Conservation (phyloP, 2,329 filamentous ascomycete genomes). For the Pestalotiopsis sp. region DNA sequence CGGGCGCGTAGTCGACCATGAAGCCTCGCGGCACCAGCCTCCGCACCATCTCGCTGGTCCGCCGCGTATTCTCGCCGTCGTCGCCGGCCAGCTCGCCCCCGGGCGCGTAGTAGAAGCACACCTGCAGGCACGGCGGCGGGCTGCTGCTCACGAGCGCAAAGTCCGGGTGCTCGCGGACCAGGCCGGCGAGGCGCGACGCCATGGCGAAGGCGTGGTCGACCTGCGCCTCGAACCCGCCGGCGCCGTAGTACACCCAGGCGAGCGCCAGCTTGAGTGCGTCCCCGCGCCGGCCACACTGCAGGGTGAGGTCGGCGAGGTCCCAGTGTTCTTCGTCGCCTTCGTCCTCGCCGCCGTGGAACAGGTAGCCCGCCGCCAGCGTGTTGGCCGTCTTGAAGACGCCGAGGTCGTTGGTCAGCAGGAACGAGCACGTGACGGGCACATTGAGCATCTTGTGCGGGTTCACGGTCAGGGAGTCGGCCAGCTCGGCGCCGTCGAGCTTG, state of each 20-base stretch:
- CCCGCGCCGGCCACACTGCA: constrained; percentile 87
- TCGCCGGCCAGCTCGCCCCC: constrained; percentile 50
- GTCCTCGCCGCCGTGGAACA: constrained; percentile 66
- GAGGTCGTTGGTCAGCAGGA: constrained; percentile 79
- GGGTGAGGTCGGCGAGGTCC: constrained; percentile 89
- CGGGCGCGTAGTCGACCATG: constrained; percentile 66
- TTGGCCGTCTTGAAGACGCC: constrained; percentile 80
- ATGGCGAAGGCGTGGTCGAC: constrained; percentile 74
- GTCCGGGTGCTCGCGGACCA: constrained; percentile 57
- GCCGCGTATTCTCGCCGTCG: constrained; percentile 48
- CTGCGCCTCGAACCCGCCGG: constrained; percentile 68
- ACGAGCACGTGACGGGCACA: constrained; percentile 87
- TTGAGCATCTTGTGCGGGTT: constrained; percentile 99
- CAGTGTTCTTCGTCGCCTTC: constrained; percentile 63
- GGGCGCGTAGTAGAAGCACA: constrained; percentile 88
- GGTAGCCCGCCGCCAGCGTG: constrained; percentile 83
- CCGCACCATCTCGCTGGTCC: constrained; percentile 51
- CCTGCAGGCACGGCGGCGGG: constrained; percentile 86
- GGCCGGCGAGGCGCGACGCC: constrained; percentile 68
- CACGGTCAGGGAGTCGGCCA: constrained; percentile 81
- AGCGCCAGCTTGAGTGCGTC: constrained; percentile 88
- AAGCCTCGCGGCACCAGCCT: constrained; percentile 54
- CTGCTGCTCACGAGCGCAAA: constrained; percentile 75
- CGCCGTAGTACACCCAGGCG: constrained; percentile 88
- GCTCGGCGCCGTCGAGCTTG: constrained; percentile 71